Base-by-base conservation (phyloP, 345 rosid genomes). In the Ricinus communis region DNA sequence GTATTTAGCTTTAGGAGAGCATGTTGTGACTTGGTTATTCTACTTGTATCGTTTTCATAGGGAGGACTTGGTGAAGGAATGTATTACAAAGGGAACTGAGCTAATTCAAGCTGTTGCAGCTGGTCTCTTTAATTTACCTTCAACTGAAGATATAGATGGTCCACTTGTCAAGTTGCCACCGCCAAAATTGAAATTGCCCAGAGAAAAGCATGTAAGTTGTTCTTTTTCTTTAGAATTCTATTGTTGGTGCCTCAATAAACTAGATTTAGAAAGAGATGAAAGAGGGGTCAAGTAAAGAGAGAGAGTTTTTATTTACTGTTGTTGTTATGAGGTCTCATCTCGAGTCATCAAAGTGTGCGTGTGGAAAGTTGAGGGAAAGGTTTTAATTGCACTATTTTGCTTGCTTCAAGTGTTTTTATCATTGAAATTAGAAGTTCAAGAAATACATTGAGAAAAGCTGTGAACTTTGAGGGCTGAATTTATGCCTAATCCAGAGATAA, bases 111-210 rank as follows among this genome's bases (percentile, higher is more conserved):
- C 82, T 0, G 47, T 90, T 60, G 97, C 92, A 54, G 80, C 85
- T 72, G 28, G 51, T 24, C 81, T 94, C 71, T 94, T 94, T 80
- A 83, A 80, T 81, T 85, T 89, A 54, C 91, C 93, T 77, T 90
- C 97, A 12, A 85, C 86, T 67, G 97, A 90, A 74, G 88, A 85
- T 80, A 58, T 71, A 36, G 93, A 87, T 75, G 97, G 97, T 43
- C 97, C 97, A 25, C 73, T 95, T 71, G 91, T 89, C 54, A 84
- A 73, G 77, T 82, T 95, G 84, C 97, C 97, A 68, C 85, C 83
- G 1, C 93, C 97, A 11, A 80, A 85, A 46, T 86, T 89, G 8
- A 90, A 76, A 78, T 82, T 94, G 67, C 97, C 98, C 2, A 85
- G 97, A 80, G 93, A 85, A 79, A 94, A 94, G 85, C 96, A 81